Conservation (phyloP, 2,329 filamentous ascomycete genomes). For the Fusarium solani-melongenae region DNA sequence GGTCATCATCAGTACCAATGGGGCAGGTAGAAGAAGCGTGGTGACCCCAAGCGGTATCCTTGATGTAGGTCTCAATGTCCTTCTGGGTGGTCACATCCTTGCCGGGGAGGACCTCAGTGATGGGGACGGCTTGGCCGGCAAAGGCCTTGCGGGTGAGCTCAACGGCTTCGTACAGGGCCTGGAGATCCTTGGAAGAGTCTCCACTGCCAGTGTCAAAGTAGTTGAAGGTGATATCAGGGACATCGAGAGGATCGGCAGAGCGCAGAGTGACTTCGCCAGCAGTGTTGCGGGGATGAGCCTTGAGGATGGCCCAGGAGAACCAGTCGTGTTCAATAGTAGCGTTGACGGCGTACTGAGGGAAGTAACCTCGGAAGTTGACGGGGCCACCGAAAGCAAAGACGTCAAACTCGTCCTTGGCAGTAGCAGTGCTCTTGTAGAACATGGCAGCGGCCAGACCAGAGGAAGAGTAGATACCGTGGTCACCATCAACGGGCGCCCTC, state of each 20-base stretch:
- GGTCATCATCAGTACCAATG: constrained; percentile 46
- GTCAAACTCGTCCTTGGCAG: constrained; percentile 57
- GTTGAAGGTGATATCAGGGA: constrained; percentile 71
- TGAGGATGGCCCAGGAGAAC: constrained; percentile 59
- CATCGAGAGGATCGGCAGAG: constrained; percentile 71
- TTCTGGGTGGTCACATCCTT: constrained; percentile 21
- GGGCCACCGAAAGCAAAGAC: constrained; percentile 66
- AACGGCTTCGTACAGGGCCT: constrained; percentile 67
- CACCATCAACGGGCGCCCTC: constrained; percentile 41
- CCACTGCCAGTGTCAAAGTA: constrained; percentile 65
- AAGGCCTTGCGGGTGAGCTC: constrained; percentile 60
- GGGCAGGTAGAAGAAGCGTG: constrained; percentile 49
- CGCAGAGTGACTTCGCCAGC: constrained; percentile 71
- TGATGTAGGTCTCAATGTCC: constrained; percentile 40
- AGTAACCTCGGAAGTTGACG: constrained; percentile 67
- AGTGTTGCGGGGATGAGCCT: constrained; percentile 71
- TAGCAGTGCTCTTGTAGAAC: constrained; percentile 48
- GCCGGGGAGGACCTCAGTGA: constrained; percentile 37
- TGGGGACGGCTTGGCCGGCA: constrained; percentile 29
- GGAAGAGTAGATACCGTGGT: constrained; percentile 52
- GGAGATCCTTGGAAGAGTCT: constrained; percentile 59
- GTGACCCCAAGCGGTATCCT: constrained; percentile 49
- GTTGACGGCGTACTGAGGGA: constrained; percentile 62
- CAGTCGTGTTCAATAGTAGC: constrained; percentile 56
- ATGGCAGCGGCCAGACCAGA: constrained; percentile 65